These are phyloP conservation scores for Gomphus bonarii DNA, from an alignment of 1,284 basidiomycete genomes.

Conservation along the genomic window DNA sequence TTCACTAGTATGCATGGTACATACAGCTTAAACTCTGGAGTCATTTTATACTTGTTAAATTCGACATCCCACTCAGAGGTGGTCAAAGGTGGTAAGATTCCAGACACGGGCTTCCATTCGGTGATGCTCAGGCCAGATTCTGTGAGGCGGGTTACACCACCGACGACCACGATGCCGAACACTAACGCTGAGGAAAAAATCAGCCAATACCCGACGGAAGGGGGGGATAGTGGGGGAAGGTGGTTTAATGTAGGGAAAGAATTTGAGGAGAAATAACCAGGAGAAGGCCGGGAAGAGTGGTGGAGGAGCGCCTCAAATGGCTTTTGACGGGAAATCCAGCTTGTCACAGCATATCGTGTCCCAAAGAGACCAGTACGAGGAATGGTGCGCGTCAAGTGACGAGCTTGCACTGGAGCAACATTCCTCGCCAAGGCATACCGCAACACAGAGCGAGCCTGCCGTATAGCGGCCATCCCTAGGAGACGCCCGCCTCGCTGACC, in stretches of 20 bases:
- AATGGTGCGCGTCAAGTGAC: neutral
- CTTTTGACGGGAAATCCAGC: neutral
- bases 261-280: conserved; percentile 35
- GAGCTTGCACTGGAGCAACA: neutral
- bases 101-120: conserved; percentile 94
- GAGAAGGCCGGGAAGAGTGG: conserved; percentile 7
- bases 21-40: conserved; percentile 92
- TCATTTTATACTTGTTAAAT: conserved; percentile 91
- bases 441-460: neutral
- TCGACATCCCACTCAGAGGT: conserved; percentile 78
- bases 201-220: conserved; percentile 76
- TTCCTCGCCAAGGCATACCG: neutral
- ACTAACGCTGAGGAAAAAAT: conserved; percentile 77
- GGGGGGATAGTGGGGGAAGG: conserved; percentile 57
- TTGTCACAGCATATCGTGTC: neutral
- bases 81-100: conserved; percentile 76
- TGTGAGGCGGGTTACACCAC: conserved; percentile 92
- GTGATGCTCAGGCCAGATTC: conserved; percentile 97
- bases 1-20: conserved; percentile 23
- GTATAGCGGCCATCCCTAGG: neutral
- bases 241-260: conserved; percentile 21
- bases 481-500: neutral
- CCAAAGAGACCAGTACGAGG: neutral
- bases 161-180: conserved; percentile 89
- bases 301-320: neutral